These are phyloP conservation scores for Xylaria sp. DNA, from an alignment of 495 filamentous ascomycete species.

Conservation along the genomic window DNA sequence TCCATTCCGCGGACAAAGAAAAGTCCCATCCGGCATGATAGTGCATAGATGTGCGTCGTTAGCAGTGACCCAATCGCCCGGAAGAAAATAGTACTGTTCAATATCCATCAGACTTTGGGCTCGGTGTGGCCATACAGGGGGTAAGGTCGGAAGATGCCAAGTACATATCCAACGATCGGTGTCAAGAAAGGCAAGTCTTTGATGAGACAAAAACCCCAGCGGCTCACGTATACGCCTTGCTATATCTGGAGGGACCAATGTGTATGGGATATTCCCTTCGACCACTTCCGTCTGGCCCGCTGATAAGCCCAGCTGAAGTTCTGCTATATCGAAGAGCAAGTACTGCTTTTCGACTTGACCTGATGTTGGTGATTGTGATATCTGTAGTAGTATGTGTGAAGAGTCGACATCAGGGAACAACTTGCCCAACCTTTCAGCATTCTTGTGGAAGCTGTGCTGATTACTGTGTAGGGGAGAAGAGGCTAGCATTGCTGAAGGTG, in stretches of 20 bases:
- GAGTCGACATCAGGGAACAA: neutral
- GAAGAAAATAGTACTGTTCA: slow-evolving; percentile 34
- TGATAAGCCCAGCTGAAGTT: neutral
- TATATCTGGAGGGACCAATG: neutral
- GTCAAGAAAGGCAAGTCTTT: neutral
- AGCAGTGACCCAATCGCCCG: slow-evolving; percentile 34
- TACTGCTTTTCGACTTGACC: neutral
- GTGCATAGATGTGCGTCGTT: slow-evolving; percentile 20
- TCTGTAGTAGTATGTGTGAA: neutral
- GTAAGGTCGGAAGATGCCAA: neutral
- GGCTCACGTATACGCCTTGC: neutral
- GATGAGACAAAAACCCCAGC: neutral
- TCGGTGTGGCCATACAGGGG: neutral
- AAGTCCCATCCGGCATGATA: slow-evolving; percentile 28
- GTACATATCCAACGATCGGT: neutral
- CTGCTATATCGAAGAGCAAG: neutral
- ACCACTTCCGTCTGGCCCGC: neutral
- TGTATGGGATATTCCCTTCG: neutral
- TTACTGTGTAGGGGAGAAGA: neutral
- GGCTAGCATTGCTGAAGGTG: neutral
- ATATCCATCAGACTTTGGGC: neutral
- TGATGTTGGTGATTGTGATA: neutral
- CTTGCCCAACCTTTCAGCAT: neutral
- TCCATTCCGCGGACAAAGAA: slow-evolving; percentile 33
- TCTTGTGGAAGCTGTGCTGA: neutral